Evolutionary conservation across 139 green algal species (phyloP).

Genomic region (Chlamydomonas schloesseri): DNA sequence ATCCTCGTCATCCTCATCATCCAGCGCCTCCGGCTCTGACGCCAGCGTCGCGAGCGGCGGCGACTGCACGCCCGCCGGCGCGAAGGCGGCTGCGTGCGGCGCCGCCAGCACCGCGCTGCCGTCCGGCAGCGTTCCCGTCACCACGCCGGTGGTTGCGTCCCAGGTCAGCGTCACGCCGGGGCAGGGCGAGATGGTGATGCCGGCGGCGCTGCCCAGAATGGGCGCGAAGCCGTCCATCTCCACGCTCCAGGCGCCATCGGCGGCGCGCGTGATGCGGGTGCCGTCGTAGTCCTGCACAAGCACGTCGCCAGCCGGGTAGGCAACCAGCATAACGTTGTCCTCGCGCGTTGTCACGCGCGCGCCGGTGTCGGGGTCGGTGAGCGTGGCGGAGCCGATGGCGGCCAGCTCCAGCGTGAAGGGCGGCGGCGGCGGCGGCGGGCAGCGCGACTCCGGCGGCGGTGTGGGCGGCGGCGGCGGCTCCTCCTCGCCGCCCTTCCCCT

Average conservation of each 20-base stretch:
- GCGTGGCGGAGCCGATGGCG: conserved; percentile 3
- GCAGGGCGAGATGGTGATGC: conserved; percentile 36
- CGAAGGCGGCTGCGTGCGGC: conserved; percentile 17
- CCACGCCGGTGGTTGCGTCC: conserved; percentile 34
- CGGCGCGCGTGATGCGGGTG: conserved; percentile 38
- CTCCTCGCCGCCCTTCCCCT: conserved; percentile 20
- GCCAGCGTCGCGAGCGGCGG: conserved; percentile 31
- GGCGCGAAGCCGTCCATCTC: conserved; percentile 56
- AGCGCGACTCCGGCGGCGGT: conserved; percentile 14
- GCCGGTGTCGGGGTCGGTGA: conserved; percentile 56
- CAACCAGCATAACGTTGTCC: conserved; percentile 58
- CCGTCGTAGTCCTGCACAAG: conserved; percentile 65
- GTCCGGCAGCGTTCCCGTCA: conserved; percentile 43
- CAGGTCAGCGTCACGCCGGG: conserved; percentile 29
- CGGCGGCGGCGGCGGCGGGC: conserved; percentile 36
- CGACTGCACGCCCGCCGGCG: conserved; percentile 13
- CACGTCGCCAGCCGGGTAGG: conserved; percentile 47
- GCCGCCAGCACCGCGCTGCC: conserved; percentile 32
- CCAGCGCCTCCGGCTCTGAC: neutral
- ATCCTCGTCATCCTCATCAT: neutral
- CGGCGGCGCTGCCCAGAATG: conserved; percentile 33
- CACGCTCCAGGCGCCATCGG: conserved; percentile 54
- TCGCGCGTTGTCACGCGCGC: conserved; percentile 44
- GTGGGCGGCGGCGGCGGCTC: conserved; percentile 9
- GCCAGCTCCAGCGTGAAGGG: conserved; percentile 18